Conservation (phyloP, 305 asterid species). For the Petunia hybrid region DNA sequence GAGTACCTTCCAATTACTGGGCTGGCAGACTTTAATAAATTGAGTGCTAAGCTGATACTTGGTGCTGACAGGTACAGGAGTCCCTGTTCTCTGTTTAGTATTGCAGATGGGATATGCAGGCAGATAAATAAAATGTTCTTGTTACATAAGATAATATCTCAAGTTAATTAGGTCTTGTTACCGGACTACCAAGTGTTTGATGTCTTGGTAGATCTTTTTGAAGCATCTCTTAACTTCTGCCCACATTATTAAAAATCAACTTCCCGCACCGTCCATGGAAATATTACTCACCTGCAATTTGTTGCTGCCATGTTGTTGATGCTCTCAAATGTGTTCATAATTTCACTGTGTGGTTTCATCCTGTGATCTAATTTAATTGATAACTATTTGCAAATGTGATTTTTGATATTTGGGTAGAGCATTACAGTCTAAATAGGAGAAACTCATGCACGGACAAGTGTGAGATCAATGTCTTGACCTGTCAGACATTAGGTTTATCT, state of each 20-base stretch:
- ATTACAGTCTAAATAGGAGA: neutral
- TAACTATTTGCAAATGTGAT: neutral
- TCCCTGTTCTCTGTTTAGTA: conserved; percentile 15
- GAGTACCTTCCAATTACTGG: conserved; percentile 98
- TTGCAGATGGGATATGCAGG: conserved; percentile 20
- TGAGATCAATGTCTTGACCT: neutral
- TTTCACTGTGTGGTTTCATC: neutral
- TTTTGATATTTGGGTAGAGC: neutral
- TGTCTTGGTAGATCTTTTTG: neutral
- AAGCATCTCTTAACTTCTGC: conserved; percentile 4
- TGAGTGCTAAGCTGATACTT: conserved; percentile 96
- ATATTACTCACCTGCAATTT: neutral
- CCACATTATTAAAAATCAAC: neutral
- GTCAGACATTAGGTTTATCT: conserved; percentile 4
- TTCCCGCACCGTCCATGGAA: neutral
- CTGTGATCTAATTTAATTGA: conserved; percentile 12
- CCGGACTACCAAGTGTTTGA: neutral
- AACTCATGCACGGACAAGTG: neutral
- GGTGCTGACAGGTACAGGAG: conserved; percentile 81
- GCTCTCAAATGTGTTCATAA: conserved; percentile 22
- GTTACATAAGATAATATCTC: conserved; percentile 7
- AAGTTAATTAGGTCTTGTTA: neutral
- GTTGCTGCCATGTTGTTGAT: neutral
- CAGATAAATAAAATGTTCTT: conserved; percentile 3
- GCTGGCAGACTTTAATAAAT: conserved; percentile 85